A percentile compares a stretch with the other conserved stretches of the same genome.
Conservation (phyloP, 2,329 filamentous ascomycete genomes). For the Curvularia eragrostidis region DNA sequence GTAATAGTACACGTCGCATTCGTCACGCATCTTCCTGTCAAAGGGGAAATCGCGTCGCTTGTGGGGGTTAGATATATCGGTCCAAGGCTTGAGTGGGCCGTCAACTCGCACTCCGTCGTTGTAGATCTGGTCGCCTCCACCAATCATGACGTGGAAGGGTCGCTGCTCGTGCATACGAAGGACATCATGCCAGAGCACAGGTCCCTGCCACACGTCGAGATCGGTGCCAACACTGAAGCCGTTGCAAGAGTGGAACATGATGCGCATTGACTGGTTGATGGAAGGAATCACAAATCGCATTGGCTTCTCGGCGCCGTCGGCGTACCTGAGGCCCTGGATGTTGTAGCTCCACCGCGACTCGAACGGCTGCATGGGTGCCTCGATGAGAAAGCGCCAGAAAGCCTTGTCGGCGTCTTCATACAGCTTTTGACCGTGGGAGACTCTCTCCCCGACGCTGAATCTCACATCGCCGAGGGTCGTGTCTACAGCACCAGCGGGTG, state of each 20-base stretch:
- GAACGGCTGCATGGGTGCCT: conserved; percentile 70
- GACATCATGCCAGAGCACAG: conserved; percentile 70
- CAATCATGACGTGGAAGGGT: conserved; percentile 76
- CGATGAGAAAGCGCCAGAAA: conserved; percentile 66
- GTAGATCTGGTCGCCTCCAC: conserved; percentile 87
- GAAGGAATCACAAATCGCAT: conserved; percentile 64
- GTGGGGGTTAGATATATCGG: conserved; percentile 65
- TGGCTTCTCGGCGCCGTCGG: conserved; percentile 53
- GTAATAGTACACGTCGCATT: conserved; percentile 69
- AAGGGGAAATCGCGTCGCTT: conserved; percentile 68
- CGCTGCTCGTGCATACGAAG: conserved; percentile 64
- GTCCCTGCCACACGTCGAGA: conserved; percentile 67
- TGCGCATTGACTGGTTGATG: conserved; percentile 68
- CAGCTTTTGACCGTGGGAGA: conserved; percentile 61
- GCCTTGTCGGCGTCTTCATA: conserved; percentile 65
- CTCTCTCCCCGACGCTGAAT: conserved; percentile 37
- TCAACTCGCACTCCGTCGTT: conserved; percentile 81
- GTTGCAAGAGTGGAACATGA: conserved; percentile 74
- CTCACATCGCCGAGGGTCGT: conserved; percentile 30
- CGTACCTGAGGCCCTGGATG: conserved; percentile 70
- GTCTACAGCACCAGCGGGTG: conserved; percentile 54
- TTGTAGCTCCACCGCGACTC: conserved; percentile 83
- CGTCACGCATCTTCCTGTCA: conserved; percentile 66
- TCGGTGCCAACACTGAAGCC: conserved; percentile 72
- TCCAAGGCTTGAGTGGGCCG: conserved; percentile 76